Percentiles rank a stretch among this genome's conserved stretches.
Conservation (phyloP, 345 rosid genomes). For the Gynandropsis gynandra region DNA sequence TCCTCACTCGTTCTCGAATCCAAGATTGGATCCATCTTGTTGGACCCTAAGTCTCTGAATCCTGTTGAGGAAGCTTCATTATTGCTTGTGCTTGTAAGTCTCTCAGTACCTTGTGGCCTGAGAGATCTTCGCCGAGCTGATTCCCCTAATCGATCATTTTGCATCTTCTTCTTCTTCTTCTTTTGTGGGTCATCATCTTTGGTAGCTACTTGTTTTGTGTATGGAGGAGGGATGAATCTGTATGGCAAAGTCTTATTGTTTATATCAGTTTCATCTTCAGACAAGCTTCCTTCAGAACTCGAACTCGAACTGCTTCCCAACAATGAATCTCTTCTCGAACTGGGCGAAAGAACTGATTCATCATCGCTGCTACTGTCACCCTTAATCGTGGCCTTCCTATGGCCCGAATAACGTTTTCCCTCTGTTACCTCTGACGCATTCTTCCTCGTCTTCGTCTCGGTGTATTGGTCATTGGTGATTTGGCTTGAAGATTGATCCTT, state of each 20-base stretch:
- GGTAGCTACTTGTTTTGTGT: conserved; percentile 23
- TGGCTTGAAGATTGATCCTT: conserved; percentile 23
- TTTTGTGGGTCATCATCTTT: conserved; percentile 26
- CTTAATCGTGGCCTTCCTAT: too few relatives aligned
- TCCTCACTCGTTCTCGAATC: conserved; percentile 26
- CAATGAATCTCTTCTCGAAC: conserved; percentile 22
- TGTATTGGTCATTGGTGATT: conserved; percentile 21
- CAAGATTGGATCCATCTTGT: conserved; percentile 9
- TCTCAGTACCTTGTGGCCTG: conserved; percentile 19
- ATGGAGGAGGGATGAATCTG: conserved; percentile 47
- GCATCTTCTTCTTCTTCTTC: conserved; percentile 3
- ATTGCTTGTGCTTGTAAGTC: conserved; percentile 7
- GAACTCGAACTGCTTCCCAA: conserved; percentile 40
- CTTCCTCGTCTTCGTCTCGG: conserved; percentile 15
- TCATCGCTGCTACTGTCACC: conserved; percentile 33
- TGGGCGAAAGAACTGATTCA: conserved; percentile 27
- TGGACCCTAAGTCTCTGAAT: not conserved
- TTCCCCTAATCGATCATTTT: conserved; percentile 18
- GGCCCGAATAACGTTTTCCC: too few relatives aligned
- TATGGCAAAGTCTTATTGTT: conserved; percentile 29
- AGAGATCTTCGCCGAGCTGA: conserved; percentile 36
- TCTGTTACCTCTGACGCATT: too few relatives aligned
- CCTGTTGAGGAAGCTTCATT: not conserved
- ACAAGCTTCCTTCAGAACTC: conserved; percentile 27
- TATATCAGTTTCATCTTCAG: conserved; percentile 29